Evolutionary conservation across 2,329 filamentous ascomycete genomes (phyloP), one percentile per base, ranked within the genome.

Genomic region (Aspergillus neoniger): DNA sequence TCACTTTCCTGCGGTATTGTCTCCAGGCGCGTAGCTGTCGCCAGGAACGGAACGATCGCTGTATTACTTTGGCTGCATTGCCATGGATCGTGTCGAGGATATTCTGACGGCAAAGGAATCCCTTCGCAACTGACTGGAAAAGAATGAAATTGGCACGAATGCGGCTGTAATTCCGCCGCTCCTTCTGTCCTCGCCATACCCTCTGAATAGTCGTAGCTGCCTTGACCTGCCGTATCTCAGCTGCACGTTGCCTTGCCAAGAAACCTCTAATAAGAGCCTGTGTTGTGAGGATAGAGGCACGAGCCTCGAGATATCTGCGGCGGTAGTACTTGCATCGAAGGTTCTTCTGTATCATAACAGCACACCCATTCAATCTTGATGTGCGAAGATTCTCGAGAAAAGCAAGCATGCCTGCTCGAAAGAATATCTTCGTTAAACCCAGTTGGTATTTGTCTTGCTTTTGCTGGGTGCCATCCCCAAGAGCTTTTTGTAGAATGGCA

Each of bases 321-420:
- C 95, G 89, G 79, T 97, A 97, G 80, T 96, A 98, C 78, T 96
- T 96, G 75, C 92, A 92, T 65, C 88, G 90, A 58, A 99, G 81
- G 73, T 99, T 99, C 88, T 99, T 99, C 79, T 99, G 95, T 59
- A 99, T 99, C 88, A 99, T 91, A 69, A 96, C 91, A 12, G 95
- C 95, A 68, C 93, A 96, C 67, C 92, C 91, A 74, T 96, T 98
- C 73, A 99, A 84, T 61, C 93, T 88, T 66, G 85, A 91, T 12
- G 95, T 97, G 61, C 95, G 88, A 66, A 97, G 83, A 68, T 97
- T 97, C 79, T 99, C 95, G 54, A 99, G 82, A 81, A 97, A 97
- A 6, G 95, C 95, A 69, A 99, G 88, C 95, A 99, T 99, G 77
- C 95, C 95, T 58, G 95, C 95, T 62, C 95, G 90, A 87, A 99